Conservation (phyloP, 345 rosid genomes). For the Gossypium arboreum region DNA sequence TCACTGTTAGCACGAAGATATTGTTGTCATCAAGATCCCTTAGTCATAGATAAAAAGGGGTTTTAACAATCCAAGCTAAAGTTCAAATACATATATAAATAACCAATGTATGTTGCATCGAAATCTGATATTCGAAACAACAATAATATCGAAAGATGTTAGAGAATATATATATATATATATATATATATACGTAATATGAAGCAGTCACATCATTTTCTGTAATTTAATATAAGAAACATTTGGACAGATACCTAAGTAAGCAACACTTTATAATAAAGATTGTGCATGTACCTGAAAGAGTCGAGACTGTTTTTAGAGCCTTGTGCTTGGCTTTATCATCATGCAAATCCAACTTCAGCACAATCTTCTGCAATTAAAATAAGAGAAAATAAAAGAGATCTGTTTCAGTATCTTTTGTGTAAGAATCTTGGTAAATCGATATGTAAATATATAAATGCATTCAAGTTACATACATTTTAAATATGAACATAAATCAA, state of each 20-base stretch:
- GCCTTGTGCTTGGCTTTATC: slow-evolving; percentile 89
- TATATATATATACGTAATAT: no score
- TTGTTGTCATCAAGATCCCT: background rate
- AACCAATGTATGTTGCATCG: background rate
- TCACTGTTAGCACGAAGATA: background rate
- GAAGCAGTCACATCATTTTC: slow-evolving; percentile 1
- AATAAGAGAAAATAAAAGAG: slow-evolving; percentile 8
- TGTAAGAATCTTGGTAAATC: background rate
- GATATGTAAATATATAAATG: no score
- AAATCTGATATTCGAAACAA: no score
- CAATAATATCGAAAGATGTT: no score
- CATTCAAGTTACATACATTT: background rate
- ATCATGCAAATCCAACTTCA: slow-evolving; percentile 73
- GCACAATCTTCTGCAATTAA: slow-evolving; percentile 62
- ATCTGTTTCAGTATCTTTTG: slow-evolving; percentile 22
- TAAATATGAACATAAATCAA: no score
- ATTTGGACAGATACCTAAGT: background rate
- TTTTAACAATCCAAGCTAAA: background rate
- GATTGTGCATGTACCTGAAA: slow-evolving; percentile 47
- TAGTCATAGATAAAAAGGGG: no score
- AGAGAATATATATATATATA: no score
- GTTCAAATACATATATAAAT: no score
- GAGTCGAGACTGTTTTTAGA: slow-evolving; percentile 70
- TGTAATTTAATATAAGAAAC: background rate
- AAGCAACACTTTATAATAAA: background rate